phyloP scores from a whole-genome alignment of 2,329 filamentous ascomycete species.

The Cyanodermella asteris region DNA sequence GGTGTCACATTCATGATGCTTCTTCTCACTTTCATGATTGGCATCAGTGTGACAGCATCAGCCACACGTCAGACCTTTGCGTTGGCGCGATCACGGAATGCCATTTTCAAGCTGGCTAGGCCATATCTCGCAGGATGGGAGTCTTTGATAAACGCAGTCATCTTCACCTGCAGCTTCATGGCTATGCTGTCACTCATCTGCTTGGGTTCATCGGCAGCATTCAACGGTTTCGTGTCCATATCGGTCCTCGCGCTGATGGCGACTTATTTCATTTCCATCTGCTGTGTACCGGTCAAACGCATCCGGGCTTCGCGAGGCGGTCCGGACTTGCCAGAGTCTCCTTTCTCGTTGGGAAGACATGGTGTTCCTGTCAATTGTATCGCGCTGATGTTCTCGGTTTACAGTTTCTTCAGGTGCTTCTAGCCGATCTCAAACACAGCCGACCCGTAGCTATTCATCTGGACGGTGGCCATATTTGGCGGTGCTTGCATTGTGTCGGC shows the following conservation, averaged over 20 bases:
- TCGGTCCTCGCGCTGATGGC: conserved; percentile 12
- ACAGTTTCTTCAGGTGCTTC: too few species aligned
- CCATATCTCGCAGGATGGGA: too few species aligned
- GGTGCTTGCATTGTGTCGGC: too few species aligned
- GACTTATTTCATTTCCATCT: conserved; percentile 14
- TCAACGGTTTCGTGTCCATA: conserved; percentile 19
- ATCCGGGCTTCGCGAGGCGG: too few species aligned
- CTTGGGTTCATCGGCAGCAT: conserved; percentile 18
- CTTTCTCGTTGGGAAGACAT: conserved; percentile 18
- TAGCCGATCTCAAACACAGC: too few species aligned
- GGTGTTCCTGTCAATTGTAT: conserved; percentile 19
- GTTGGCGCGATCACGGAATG: conserved; percentile 22
- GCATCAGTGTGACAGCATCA: conserved; percentile 28
- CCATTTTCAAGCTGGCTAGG: conserved; percentile 16
- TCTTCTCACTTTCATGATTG: conserved; percentile 27
- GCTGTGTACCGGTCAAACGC: conserved; percentile 9
- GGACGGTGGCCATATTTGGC: too few species aligned
- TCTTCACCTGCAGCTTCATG: conserved; percentile 13
- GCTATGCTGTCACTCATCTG: conserved; percentile 19
- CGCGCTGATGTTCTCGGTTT: conserved; percentile 10
- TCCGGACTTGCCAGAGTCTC: conserved; percentile 14
- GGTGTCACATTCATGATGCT: conserved; percentile 16
- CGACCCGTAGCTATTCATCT: too few species aligned
- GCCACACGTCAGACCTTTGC: conserved; percentile 35
- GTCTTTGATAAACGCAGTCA: not conserved